Evolutionary conservation across 495 filamentous ascomycete species (phyloP).

Genomic region (Tuber umbilicatum): DNA sequence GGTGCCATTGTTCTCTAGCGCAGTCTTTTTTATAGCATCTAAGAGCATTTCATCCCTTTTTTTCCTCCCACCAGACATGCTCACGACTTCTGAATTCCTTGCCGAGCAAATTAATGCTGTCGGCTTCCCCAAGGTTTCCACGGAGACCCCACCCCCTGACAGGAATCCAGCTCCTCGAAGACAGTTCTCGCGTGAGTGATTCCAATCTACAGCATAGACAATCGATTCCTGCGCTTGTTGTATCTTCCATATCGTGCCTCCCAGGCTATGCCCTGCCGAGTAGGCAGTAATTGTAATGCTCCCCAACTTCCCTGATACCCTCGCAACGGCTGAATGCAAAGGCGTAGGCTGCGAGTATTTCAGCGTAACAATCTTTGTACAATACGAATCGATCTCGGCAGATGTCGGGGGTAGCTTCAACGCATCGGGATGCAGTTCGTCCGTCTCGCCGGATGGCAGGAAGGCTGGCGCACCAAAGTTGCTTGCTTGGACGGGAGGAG

Average conservation of each 20-base stretch:
- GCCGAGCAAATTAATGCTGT: constrained; percentile 74
- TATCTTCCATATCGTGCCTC: constrained; percentile 98
- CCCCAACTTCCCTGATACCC: constrained; percentile 38
- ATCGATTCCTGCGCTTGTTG: constrained; percentile 95
- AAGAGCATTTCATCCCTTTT: constrained; percentile 80
- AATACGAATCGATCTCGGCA: constrained; percentile 87
- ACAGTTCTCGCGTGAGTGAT: constrained; percentile 87
- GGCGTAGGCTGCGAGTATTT: constrained; percentile 94
- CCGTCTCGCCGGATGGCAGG: constrained; percentile 24
- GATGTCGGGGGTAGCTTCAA: constrained; percentile 56
- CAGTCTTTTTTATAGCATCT: constrained; percentile 67
- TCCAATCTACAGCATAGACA: constrained; percentile 97
- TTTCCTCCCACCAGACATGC: constrained; percentile 62
- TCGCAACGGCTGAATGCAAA: constrained; percentile 48
- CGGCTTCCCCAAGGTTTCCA: constrained; percentile 85
- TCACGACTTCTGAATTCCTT: constrained; percentile 65
- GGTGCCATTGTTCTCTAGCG: constrained; percentile 73
- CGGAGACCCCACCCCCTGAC: constrained; percentile 74
- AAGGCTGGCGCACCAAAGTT: constrained; percentile 37
- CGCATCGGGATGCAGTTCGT: constrained; percentile 32
- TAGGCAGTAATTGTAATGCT: constrained; percentile 96
- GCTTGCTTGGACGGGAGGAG: constrained; percentile 59
- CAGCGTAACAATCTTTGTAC: constrained; percentile 81
- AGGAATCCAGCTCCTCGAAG: constrained; percentile 90
- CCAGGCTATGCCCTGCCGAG: constrained; percentile 89